These are phyloP conservation scores for Begonia fuchsioides DNA, from an alignment of 306 rosid genomes.

Conservation along the genomic window DNA sequence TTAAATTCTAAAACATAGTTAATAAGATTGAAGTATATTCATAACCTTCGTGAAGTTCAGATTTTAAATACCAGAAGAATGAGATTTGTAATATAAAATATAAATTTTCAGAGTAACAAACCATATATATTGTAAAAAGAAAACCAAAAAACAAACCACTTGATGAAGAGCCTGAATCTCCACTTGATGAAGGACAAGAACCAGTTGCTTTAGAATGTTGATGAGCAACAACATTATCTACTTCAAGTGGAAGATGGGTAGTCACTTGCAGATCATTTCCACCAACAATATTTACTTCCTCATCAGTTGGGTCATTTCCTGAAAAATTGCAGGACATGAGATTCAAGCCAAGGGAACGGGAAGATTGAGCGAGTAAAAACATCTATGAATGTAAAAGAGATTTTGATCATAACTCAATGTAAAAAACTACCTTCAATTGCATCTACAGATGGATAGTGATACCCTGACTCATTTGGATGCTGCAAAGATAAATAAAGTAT, in stretches of 20 bases:
- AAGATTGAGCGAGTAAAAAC: not conserved
- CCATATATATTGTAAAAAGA: too few species aligned
- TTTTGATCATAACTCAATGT: not conserved
- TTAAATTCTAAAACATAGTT: too few species aligned
- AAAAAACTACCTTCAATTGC: slow-evolving; percentile 43
- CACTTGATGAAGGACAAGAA: slow-evolving; percentile 68
- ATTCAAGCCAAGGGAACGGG: too few species aligned
- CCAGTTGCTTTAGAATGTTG: slow-evolving; percentile 56
- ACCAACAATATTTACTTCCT: slow-evolving; percentile 82
- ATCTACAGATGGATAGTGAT: slow-evolving; percentile 60
- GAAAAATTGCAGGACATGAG: not conserved
- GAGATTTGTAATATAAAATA: too few species aligned
- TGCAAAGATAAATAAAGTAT: slow-evolving; percentile 19
- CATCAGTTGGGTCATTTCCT: slow-evolving; percentile 72
- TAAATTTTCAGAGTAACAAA: too few species aligned
- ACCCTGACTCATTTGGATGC: slow-evolving; percentile 59
- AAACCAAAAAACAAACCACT: slow-evolving; percentile 52
- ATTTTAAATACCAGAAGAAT: too few species aligned
- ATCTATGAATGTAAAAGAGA: too few species aligned
- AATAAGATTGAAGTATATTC: too few species aligned
- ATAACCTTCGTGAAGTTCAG: too few species aligned
- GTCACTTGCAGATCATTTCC: slow-evolving; percentile 82
- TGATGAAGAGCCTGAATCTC: slow-evolving; percentile 82
- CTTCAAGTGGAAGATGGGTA: slow-evolving; percentile 55
- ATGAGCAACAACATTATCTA: slow-evolving; percentile 51